Evolutionary conservation across 2,329 filamentous ascomycete genomes (phyloP).

Genomic region (Furcasterigmium furcatum): DNA sequence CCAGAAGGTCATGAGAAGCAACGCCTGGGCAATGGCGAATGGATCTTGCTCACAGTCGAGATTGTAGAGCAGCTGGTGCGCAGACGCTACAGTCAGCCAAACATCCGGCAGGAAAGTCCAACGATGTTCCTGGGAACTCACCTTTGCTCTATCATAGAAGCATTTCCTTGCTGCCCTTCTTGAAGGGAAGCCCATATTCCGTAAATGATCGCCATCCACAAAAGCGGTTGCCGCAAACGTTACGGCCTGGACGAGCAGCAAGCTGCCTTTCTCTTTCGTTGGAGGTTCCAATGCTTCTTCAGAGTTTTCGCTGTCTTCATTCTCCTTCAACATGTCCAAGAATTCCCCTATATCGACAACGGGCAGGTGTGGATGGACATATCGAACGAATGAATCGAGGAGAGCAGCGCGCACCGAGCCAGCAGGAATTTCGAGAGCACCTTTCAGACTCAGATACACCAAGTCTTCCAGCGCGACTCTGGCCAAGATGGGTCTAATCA

Average conservation of each 20-base stretch:
- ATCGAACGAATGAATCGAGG: slow-evolving; percentile 59
- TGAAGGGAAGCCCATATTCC: slow-evolving; percentile 55
- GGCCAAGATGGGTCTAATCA: background rate
- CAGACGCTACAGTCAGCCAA: too few relatives aligned
- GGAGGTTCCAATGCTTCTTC: slow-evolving; percentile 29
- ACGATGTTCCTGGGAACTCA: slow-evolving; percentile 22
- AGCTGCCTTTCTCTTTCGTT: slow-evolving; percentile 52
- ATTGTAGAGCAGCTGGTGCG: slow-evolving; percentile 46
- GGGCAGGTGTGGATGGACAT: slow-evolving; percentile 66
- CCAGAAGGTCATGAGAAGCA: slow-evolving; percentile 68
- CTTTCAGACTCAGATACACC: slow-evolving; percentile 52
- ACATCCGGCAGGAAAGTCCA: too few relatives aligned
- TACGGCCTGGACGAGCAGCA: slow-evolving; percentile 64
- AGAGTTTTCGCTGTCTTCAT: slow-evolving; percentile 32
- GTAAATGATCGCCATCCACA: slow-evolving; percentile 58
- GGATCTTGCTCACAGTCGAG: slow-evolving; percentile 67
- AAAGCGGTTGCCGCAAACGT: slow-evolving; percentile 67
- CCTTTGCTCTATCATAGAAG: slow-evolving; percentile 62
- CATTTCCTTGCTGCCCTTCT: slow-evolving; percentile 60
- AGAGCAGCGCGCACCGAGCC: slow-evolving; percentile 55
- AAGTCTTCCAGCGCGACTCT: slow-evolving; percentile 14
- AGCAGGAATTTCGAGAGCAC: slow-evolving; percentile 57
- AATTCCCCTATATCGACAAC: slow-evolving; percentile 46
- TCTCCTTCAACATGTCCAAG: slow-evolving; percentile 9
- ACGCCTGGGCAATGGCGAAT: slow-evolving; percentile 62